A percentile compares a stretch with the other conserved stretches of the same genome.
These are phyloP conservation scores for Trametes punicea DNA, from an alignment of 768 basidiomycete species.

Conservation along the genomic window DNA sequence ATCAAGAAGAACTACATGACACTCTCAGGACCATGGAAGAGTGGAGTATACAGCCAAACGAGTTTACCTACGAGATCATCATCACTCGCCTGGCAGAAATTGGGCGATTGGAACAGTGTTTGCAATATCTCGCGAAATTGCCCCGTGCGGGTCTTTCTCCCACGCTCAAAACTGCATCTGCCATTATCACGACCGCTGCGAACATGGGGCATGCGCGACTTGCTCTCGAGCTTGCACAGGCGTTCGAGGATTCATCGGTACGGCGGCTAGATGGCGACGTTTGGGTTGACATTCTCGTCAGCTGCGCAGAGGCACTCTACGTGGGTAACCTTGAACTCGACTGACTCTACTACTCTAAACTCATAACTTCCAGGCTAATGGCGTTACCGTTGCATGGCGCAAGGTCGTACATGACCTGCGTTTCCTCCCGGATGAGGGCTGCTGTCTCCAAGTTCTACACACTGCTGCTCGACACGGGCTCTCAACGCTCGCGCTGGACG, in stretches of 20 bases:
- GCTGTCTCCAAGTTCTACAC: conserved; percentile 64
- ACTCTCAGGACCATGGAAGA: conserved; percentile 56
- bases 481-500: conserved; percentile 65
- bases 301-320: conserved; percentile 62
- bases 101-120: conserved; percentile 61
- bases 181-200: conserved; percentile 53
- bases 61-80: conserved; percentile 50
- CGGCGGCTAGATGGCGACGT: conserved; percentile 49
- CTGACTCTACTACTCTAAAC: not conserved
- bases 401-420: conserved; percentile 49
- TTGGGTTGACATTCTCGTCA: conserved; percentile 67
- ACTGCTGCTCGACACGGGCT: conserved; percentile 73
- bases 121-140: conserved; percentile 63
- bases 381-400: conserved; percentile 61
- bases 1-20: conserved; percentile 16
- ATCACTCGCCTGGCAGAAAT: conserved; percentile 44
- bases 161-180: conserved; percentile 45
- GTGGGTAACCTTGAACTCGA: conserved; percentile 43
- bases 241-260: conserved; percentile 54
- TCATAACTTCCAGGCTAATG: conserved; percentile 50
- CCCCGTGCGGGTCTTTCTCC: conserved; percentile 47
- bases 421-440: conserved; percentile 69
- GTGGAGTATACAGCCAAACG: conserved; percentile 46
- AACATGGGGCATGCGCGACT: conserved; percentile 54
- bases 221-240: conserved; percentile 65